phyloP scores from a whole-genome alignment of 257 asterid genomes.

The Perilla frutescens region DNA sequence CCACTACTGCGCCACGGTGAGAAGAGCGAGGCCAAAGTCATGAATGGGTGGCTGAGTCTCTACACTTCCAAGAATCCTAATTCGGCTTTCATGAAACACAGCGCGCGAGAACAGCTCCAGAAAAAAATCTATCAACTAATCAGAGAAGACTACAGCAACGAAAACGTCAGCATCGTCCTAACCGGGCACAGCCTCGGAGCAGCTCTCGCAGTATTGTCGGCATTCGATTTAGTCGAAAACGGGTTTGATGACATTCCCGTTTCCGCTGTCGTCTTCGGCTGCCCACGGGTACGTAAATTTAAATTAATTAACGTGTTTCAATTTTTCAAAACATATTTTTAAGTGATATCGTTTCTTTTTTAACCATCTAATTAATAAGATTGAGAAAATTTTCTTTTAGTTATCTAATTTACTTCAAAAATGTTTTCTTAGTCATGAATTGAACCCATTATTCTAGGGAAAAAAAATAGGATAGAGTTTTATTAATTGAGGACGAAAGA shows the following conservation, averaged over 20 bases:
- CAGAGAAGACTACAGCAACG: conserved; percentile 47
- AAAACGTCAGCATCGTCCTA: conserved; percentile 60
- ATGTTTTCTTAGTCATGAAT: too few species aligned
- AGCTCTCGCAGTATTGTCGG: conserved; percentile 57
- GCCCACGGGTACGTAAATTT: conserved; percentile 42
- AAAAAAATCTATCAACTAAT: conserved; percentile 42
- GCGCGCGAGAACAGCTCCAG: conserved; percentile 57
- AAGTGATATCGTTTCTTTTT: too few species aligned
- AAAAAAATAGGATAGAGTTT: too few species aligned
- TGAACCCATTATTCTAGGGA: too few species aligned
- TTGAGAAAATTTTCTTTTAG: too few species aligned
- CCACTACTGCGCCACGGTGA: conserved; percentile 31
- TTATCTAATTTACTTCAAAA: too few species aligned
- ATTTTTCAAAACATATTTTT: too few species aligned
- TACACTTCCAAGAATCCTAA: conserved; percentile 61
- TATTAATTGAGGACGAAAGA: too few species aligned
- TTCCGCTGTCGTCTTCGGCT: conserved; percentile 69
- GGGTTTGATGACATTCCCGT: conserved; percentile 70
- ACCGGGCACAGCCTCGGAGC: conserved; percentile 87
- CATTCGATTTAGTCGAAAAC: conserved; percentile 75
- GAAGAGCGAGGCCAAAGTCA: conserved; percentile 47
- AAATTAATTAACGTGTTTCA: too few species aligned
- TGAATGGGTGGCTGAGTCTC: conserved; percentile 69
- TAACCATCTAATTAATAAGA: too few species aligned
- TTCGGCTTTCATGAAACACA: conserved; percentile 53